Base-by-base conservation (phyloP, 2,329 filamentous ascomycete genomes). In the Fusarium verrucosum region DNA sequence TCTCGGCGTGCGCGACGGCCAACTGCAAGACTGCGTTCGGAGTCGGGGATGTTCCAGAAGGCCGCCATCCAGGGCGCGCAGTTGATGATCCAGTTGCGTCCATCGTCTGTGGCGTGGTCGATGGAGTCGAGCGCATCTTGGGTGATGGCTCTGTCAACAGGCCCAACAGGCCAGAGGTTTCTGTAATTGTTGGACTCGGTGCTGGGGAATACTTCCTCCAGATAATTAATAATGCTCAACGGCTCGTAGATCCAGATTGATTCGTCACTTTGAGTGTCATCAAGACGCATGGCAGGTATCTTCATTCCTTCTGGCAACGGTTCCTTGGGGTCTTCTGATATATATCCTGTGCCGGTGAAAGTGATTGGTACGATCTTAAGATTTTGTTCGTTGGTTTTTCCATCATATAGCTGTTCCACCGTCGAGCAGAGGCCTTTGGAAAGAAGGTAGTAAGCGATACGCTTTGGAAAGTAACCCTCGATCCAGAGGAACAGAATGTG, bases 381-480 rank as follows among this genome's bases (percentile, higher is more conserved):
- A 33, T 10, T 50, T 3, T 9, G 22, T 5, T 50, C 44, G 3
- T 40, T 54, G 6, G 44, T 22, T 4, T 50, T 33, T 2, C 44
- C 50, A 8, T 40, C 20, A 17, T 50, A 50, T 1, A 50, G 20
- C 10, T 54, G 35, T 2, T 33, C 33, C 1, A 42, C 26, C 7
- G 44, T 40, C 5, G 28, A 26, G 17, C 26, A 44, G 0, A 50
- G 17, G 1, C 50, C 35, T 7, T 50, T 50, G 4, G 23, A 26
- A 9, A 54, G 26, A 7, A 54, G 35, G 13, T 54, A 54, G 4
- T 54, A 54, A 5, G 22, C 17, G 4, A 50, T 26, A 0, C 38
- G 50, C 19, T 54, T 54, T 9, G 44, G 50, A 13, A 54, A 54
- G 4, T 33, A 50, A 5, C 50, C 50, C 17, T 50, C 44, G 2